Evolutionary conservation across 345 rosid species (phyloP).

Genomic region (Populus tremula): DNA sequence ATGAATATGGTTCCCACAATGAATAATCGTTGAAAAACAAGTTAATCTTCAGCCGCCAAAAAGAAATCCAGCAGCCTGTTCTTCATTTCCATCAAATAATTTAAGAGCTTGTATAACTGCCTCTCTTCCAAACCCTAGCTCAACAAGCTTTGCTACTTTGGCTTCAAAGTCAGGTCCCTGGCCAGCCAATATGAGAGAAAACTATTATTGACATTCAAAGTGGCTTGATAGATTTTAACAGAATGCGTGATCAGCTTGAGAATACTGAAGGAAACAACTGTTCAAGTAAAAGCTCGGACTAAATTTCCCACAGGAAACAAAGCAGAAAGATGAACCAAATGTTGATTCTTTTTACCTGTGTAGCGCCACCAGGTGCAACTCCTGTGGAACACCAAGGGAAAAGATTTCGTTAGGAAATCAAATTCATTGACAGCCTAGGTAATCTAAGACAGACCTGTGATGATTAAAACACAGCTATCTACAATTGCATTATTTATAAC

Average conservation of each 20-base stretch:
- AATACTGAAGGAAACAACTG: neutral
- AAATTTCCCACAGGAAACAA: neutral
- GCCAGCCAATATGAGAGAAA: neutral
- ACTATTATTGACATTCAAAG: neutral
- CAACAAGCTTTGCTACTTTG: constrained; percentile 85
- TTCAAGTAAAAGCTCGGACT: neutral
- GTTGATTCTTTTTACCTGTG: constrained; percentile 41
- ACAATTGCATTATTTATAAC: neutral
- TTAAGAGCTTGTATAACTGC: constrained; percentile 85
- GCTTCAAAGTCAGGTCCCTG: constrained; percentile 86
- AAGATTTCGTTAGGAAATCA: neutral
- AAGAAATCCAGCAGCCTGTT: constrained; percentile 93
- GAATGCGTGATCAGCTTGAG: neutral
- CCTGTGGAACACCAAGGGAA: constrained; percentile 29
- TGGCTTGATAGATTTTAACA: neutral
- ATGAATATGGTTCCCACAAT: constrained; percentile 1
- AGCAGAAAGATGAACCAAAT: neutral
- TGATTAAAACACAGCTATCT: neutral
- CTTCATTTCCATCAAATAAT: constrained; percentile 80
- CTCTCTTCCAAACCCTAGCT: constrained; percentile 78
- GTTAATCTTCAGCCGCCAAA: constrained; percentile 60
- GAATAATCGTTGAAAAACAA: neutral
- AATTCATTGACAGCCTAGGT: neutral
- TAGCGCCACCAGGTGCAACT: constrained; percentile 15
- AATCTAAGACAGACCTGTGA: neutral